Percentiles rank a stretch among this genome's conserved stretches.
Evolutionary conservation across 108 stramenopile species (phyloP).

Genomic region (Pseudonitzschia multiseries): DNA sequence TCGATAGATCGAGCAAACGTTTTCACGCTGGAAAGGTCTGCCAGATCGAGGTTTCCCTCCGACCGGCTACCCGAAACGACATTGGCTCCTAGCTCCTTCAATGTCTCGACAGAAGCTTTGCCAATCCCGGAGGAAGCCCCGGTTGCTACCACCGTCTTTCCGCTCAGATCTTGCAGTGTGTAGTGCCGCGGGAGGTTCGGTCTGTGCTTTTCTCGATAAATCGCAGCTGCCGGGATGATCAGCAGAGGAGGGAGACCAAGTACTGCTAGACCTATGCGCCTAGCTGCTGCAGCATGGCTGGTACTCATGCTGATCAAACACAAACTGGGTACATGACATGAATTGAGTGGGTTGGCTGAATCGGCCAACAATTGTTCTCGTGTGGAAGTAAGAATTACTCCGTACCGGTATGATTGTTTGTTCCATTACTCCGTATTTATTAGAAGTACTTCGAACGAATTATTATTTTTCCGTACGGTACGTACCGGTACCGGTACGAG

Average conservation of each 20-base stretch:
- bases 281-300: not conserved
- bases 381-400: no score
- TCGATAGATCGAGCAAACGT: not conserved
- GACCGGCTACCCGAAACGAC: not conserved
- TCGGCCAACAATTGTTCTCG: no score
- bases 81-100: not conserved
- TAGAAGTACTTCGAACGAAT: no score
- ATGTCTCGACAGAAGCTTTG: not conserved
- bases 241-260: not conserved
- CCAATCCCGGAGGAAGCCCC: conserved; percentile 18
- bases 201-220: conserved; percentile 3
- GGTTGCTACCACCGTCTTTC: conserved; percentile 16
- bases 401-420: no score
- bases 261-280: not conserved
- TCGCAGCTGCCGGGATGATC: not conserved
- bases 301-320: conserved; percentile 1
- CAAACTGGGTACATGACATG: not conserved
- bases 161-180: not conserved
- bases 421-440: no score
- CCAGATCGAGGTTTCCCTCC: conserved; percentile 1
- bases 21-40: conserved; percentile 1
- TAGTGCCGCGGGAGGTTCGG: conserved; percentile 1
- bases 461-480: no score
- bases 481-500: no score
- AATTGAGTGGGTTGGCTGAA: no score